Evolutionary conservation across 257 asterid species (phyloP).

Genomic region (Solanum sejunctum): DNA sequence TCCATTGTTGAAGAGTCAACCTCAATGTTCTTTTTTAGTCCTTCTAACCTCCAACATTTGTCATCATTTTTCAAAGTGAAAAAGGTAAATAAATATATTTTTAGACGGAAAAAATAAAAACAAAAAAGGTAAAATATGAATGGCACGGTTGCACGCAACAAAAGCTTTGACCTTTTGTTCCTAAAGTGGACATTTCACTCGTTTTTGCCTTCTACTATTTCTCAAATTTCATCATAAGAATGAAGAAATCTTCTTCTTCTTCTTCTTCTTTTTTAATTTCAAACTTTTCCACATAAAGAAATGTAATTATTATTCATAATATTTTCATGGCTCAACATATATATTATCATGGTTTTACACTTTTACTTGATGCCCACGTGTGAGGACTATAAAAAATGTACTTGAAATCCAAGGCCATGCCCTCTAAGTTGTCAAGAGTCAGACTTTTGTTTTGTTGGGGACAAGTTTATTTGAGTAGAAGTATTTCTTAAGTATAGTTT

Average conservation of each 20-base stretch:
- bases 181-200: conserved; percentile 10
- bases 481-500: background rate
- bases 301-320: background rate
- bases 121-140: conserved; percentile 7
- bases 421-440: background rate
- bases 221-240: background rate
- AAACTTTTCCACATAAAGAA: background rate
- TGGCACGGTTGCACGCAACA: conserved; percentile 63
- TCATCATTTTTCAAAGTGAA: conserved; percentile 29
- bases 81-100: background rate
- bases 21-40: conserved; percentile 39
- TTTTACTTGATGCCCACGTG: conserved; percentile 3
- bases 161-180: conserved; percentile 33
- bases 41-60: conserved; percentile 43
- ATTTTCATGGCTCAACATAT: background rate
- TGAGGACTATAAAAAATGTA: background rate
- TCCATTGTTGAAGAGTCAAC: conserved; percentile 71
- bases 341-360: background rate
- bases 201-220: background rate
- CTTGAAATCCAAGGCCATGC: background rate
- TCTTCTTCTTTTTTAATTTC: no score
- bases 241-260: background rate
- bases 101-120: background rate
- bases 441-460: background rate
- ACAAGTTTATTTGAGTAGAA: background rate